Evolutionary conservation across 2,329 filamentous ascomycete genomes (phyloP).

Genomic region (Colletotrichum paranaense): DNA sequence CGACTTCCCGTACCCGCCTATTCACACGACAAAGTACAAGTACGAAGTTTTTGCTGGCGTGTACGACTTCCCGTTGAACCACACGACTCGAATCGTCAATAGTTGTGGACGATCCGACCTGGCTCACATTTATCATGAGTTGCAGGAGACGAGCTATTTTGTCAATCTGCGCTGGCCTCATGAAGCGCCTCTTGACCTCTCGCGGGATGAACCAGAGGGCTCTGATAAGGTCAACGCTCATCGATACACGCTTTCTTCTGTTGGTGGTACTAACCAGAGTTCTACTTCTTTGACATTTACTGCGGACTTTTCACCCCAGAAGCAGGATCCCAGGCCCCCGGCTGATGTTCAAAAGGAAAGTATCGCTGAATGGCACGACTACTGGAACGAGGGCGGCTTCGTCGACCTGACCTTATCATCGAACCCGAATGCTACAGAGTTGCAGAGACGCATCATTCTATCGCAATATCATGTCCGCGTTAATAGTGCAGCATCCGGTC

Average conservation of each 20-base stretch:
- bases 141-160: slow-evolving; percentile 51
- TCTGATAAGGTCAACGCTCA: slow-evolving; percentile 44
- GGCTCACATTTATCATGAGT: slow-evolving; percentile 49
- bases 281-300: slow-evolving; percentile 43
- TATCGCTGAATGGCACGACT: slow-evolving; percentile 44
- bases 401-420: slow-evolving; percentile 51
- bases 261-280: background rate
- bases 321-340: slow-evolving; percentile 40
- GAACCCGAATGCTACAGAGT: slow-evolving; percentile 50
- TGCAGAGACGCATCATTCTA: slow-evolving; percentile 55
- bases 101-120: slow-evolving; percentile 26
- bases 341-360: slow-evolving; percentile 41
- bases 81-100: slow-evolving; percentile 46
- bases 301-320: slow-evolving; percentile 46
- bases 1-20: slow-evolving; percentile 56
- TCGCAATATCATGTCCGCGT: slow-evolving; percentile 57
- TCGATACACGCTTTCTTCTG: slow-evolving; percentile 45
- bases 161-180: slow-evolving; percentile 50
- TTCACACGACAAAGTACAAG: slow-evolving; percentile 53
- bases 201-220: slow-evolving; percentile 36
- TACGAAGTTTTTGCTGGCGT: slow-evolving; percentile 56
- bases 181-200: slow-evolving; percentile 31
- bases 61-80: slow-evolving; percentile 51
- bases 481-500: slow-evolving; percentile 50
- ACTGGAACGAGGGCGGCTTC: slow-evolving; percentile 54